Evolutionary conservation across 768 basidiomycete species (phyloP), one percentile per base, ranked within the genome.

Genomic region (Jaapia argillacea): DNA sequence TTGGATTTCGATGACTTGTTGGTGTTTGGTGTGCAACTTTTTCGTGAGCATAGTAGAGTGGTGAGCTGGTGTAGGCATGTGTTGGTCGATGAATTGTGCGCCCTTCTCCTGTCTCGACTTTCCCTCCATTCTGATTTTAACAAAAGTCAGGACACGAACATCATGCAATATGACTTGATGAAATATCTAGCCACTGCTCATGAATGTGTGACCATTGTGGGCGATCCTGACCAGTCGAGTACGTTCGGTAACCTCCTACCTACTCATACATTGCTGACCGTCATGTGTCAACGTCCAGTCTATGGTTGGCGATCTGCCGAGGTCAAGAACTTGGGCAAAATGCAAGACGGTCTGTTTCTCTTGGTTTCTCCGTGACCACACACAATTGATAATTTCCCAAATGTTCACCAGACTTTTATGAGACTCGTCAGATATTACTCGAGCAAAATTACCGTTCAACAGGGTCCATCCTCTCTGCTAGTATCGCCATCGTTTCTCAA

Each of bases 211-310:
- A 88, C 82, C 3, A 74, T 92, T 31, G 88, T 93, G 2, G 90
- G 90, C 0, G 90, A 93, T 62, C 90, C 90, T 0, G 90, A 93
- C 58, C 90, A 93, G 56, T 88, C 86, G 1, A 91, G 82, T 81
- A 50, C 22, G 68, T 42, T 44, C 36, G 43, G 43, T n/a, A 36
- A 40, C 41, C 42, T 24, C 10, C 13, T 12, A 24, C 28, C n/a
- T 4, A 43, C 10, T 28, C 10, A 6, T 6, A 36, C 24, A 42
- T 5, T 13, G 14, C 14, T n/a, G 12, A 10, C 24, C 20, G 1
- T 35, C 25, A 22, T 20, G 45, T 7, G 41, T 50, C n/a, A 38
- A 10, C 10, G 24, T 23, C 36, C 45, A 81, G 77, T 90, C 33
- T 90, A 90, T 51, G 87, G 86, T 6, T 93, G 90, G 89, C 74